A percentile compares a stretch with the other conserved stretches of the same genome.
Conservation (phyloP, 352 stramenopile species). For the Phytophthora tentaculata region DNA sequence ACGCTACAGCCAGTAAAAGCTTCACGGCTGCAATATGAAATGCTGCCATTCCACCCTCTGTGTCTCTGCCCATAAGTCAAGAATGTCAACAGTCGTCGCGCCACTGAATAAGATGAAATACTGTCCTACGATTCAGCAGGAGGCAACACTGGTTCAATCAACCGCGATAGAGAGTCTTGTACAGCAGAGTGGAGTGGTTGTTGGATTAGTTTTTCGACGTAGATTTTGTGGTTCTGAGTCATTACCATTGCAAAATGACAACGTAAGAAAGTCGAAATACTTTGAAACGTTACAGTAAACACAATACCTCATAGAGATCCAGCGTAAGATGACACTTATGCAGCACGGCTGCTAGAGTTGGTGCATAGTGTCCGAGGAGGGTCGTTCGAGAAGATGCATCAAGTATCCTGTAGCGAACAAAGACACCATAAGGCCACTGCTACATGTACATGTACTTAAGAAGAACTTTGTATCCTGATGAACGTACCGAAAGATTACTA, state of each 20-base stretch:
- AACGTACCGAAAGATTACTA: slow-evolving; percentile 29
- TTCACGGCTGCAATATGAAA: slow-evolving; percentile 27
- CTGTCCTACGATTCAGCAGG: slow-evolving; percentile 14
- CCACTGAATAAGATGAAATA: neutral
- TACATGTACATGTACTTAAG: too few relatives aligned
- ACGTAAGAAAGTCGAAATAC: too few relatives aligned
- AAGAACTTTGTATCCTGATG: too few relatives aligned
- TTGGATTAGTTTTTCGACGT: slow-evolving; percentile 25
- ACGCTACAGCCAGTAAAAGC: slow-evolving; percentile 34
- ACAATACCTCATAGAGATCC: slow-evolving; percentile 20
- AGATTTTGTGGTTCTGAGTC: slow-evolving; percentile 16
- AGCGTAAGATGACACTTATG: slow-evolving; percentile 24
- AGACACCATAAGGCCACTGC: neutral
- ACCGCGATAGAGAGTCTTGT: slow-evolving; percentile 9
- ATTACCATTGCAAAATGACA: too few relatives aligned
- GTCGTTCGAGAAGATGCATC: slow-evolving; percentile 9
- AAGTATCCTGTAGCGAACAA: slow-evolving; percentile 14
- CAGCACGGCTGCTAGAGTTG: slow-evolving; percentile 20
- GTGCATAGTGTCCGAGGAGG: slow-evolving; percentile 1
- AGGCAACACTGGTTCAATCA: slow-evolving; percentile 3
- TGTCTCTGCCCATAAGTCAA: slow-evolving; percentile 8
- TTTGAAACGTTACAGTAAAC: too few relatives aligned
- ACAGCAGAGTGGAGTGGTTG: slow-evolving; percentile 14
- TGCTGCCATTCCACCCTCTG: neutral
- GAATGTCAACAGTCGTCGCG: neutral